Percentiles rank a stretch among this genome's conserved stretches.
phyloP scores from a whole-genome alignment of 768 basidiomycete genomes.

The Phaffia australis region DNA sequence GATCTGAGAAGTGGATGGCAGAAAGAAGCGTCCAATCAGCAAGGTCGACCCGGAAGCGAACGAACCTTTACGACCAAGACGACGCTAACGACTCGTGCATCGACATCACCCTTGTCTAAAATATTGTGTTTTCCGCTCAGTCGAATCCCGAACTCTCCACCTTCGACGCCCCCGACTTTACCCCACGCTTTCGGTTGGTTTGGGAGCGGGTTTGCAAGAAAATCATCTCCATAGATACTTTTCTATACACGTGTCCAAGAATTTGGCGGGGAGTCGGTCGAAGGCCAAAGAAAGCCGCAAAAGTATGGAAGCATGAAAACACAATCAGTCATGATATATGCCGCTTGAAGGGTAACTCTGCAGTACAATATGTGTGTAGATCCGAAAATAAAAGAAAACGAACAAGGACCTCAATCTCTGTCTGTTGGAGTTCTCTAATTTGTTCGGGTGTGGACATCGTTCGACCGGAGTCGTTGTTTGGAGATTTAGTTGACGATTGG shows the following conservation, averaged over 20 bases:
- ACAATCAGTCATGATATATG: no score
- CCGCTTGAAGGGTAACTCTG: no score
- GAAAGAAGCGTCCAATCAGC: not conserved
- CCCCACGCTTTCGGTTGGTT: constrained; percentile 17
- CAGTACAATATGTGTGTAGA: no score
- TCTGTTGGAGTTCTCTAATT: constrained; percentile 12
- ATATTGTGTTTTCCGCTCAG: not conserved
- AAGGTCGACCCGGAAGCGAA: not conserved
- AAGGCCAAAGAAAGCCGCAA: no score
- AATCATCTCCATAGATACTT: constrained; percentile 16
- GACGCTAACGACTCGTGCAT: constrained; percentile 8
- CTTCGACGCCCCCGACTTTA: not conserved
- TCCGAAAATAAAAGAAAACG: no score
- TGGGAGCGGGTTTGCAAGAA: constrained; percentile 14
- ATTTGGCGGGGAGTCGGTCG: no score
- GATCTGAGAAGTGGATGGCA: not conserved
- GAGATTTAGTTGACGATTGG: no score
- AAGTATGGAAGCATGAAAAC: no score
- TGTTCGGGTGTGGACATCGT: no score
- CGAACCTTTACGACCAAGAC: constrained; percentile 23
- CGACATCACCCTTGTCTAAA: not conserved
- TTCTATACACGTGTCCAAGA: no score
- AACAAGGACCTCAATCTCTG: constrained; percentile 17
- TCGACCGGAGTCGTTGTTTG: no score
- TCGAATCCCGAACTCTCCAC: constrained; percentile 19